A percentile compares a stretch with the other conserved stretches of the same genome.
These are phyloP conservation scores for Plasmopara viticola DNA, from an alignment of 352 stramenopile species.

Conservation along the genomic window DNA sequence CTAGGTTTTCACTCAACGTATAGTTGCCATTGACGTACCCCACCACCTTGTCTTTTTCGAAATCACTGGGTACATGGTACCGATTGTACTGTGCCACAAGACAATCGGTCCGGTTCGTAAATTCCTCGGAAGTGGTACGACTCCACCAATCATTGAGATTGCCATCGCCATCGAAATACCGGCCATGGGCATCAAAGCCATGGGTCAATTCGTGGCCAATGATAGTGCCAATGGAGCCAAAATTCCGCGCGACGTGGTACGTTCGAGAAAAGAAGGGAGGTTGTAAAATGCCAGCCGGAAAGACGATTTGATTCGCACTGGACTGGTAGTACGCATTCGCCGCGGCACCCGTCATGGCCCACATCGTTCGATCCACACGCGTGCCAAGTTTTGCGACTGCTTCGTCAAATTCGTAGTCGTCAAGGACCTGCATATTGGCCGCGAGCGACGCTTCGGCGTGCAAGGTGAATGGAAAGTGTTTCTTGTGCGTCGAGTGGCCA, in stretches of 20 bases:
- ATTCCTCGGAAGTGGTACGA: constrained; percentile 72
- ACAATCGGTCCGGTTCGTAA: constrained; percentile 47
- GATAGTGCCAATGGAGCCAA: constrained; percentile 89
- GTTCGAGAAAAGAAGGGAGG: constrained; percentile 88
- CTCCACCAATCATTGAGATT: constrained; percentile 94
- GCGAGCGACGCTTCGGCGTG: constrained; percentile 27
- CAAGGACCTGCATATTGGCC: constrained; percentile 47
- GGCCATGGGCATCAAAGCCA: constrained; percentile 91
- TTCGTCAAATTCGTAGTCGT: constrained; percentile 38
- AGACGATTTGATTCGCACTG: constrained; percentile 89
- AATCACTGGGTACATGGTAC: constrained; percentile 39
- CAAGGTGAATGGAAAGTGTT: constrained; percentile 60
- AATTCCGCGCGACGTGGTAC: constrained; percentile 87
- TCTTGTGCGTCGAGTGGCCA: constrained; percentile 35
- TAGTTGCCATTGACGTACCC: constrained; percentile 72
- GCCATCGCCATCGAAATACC: constrained; percentile 83
- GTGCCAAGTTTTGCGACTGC: constrained; percentile 32
- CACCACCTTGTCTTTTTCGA: constrained; percentile 36
- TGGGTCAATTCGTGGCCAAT: constrained; percentile 96
- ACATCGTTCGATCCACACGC: constrained; percentile 58
- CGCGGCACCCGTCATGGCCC: constrained; percentile 89
- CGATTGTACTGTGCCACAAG: constrained; percentile 57
- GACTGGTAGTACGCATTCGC: constrained; percentile 89
- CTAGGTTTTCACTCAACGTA: constrained; percentile 80
- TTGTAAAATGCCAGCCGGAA: constrained; percentile 94